Evolutionary conservation across 352 stramenopile species (phyloP).

Genomic region (Phytophthora pisi): DNA sequence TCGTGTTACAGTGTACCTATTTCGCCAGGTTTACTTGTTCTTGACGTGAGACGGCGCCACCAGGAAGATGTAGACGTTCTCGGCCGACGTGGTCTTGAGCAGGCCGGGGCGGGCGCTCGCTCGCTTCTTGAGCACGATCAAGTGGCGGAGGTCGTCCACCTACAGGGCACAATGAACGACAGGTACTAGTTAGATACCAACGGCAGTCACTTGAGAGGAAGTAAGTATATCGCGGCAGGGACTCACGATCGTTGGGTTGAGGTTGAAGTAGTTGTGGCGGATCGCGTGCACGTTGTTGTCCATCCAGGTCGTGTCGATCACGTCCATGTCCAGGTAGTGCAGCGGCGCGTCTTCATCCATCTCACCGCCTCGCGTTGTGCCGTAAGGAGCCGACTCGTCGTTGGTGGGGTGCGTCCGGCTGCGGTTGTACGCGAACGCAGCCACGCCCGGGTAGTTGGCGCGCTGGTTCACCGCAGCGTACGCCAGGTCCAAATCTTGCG

Average conservation of each 20-base stretch:
- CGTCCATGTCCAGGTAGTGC: constrained; percentile 82
- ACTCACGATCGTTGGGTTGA: constrained; percentile 83
- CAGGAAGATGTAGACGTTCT: constrained; percentile 82
- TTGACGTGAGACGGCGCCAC: constrained; percentile 71
- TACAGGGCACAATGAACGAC: constrained; percentile 3
- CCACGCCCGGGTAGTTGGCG: constrained; percentile 57
- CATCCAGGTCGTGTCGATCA: constrained; percentile 89
- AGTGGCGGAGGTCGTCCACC: constrained; percentile 64
- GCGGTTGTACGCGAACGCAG: constrained; percentile 62
- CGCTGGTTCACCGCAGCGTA: constrained; percentile 63
- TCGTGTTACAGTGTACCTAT: background rate
- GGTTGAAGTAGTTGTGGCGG: constrained; percentile 87
- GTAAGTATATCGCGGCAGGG: background rate
- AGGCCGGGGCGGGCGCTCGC: constrained; percentile 55
- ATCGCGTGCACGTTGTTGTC: constrained; percentile 87
- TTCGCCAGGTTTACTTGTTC: constrained; percentile 47
- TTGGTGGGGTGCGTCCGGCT: constrained; percentile 16
- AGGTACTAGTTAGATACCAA: constrained; percentile 5
- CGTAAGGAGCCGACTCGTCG: constrained; percentile 32
- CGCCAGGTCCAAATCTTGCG: constrained; percentile 57
- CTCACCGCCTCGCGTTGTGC: constrained; percentile 21
- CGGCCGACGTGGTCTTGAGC: constrained; percentile 58
- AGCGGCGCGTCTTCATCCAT: constrained; percentile 26
- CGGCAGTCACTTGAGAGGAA: background rate
- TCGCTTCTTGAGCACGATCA: constrained; percentile 66